Evolutionary conservation across 192 early-diverging fungal species (phyloP), one percentile per base, ranked within the genome.

Genomic region (Entophlyctis luteolus): DNA sequence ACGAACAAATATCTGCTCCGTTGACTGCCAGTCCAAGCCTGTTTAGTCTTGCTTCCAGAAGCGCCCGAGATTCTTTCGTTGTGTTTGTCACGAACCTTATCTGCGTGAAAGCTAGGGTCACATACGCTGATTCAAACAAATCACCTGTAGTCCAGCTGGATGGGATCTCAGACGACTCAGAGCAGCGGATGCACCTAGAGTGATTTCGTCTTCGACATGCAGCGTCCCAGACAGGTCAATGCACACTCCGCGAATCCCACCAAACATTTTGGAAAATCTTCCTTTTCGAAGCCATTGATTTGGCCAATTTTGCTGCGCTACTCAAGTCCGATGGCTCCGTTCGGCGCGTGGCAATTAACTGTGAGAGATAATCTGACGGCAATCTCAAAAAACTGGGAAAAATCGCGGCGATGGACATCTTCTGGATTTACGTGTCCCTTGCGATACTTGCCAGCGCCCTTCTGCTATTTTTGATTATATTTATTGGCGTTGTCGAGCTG

Each of bases 81-180:
- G 92, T 93, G 74, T 96, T 96, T 47, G 91, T 91, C n/a, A 90
- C 87, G 72, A 94, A 93, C 2, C 86, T 76, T 37, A 83, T 67
- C 74, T 80, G 34, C 4, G 27, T 38, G 20, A 27, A 1, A 38
- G 39, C 31, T 14, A 46, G 14, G 14, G 16, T 54, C 27, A 28
- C 25, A n/a, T 55, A 14, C 3, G 59, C 25, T 18, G 42, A 20
- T 48, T 20, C 46, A 53, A 10, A 62, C 46, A 45, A 49, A 8
- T 12, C 42, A 45, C 23, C 48, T 53, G 25, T 1, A 65, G 35
- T 33, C 1, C 29, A 8, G 48, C 10, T 53, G 14, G 31, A 28
- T 28, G 46, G n/a, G 14, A 6, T 33, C 87, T 86, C 32, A 94
- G 85, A 52, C 74, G 76, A 12, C 74, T 67, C 12, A 94, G 77